Conservation (phyloP, 192 early-diverging fungal genomes). For the Haplosporangium gracile region DNA sequence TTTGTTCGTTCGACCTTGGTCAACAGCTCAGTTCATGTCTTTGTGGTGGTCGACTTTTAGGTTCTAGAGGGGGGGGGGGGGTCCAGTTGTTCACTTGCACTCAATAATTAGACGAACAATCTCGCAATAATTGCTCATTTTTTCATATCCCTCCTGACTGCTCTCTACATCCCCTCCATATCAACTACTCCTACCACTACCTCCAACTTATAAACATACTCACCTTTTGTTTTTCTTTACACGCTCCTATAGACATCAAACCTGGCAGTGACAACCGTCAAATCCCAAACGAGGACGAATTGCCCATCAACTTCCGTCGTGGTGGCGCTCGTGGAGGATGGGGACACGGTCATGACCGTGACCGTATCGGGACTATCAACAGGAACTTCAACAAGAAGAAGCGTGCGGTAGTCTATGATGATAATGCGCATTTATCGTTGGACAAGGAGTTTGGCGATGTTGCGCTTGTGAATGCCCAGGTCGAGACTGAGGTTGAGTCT, state of each 20-base stretch:
- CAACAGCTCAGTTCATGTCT: not conserved
- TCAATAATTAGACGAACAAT: not conserved
- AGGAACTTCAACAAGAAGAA: not conserved
- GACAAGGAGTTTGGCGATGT: constrained; percentile 11
- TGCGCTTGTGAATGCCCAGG: not conserved
- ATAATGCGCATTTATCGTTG: constrained; percentile 17
- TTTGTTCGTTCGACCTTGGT: not conserved
- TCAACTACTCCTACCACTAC: not conserved
- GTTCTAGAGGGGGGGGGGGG: not conserved
- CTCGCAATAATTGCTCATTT: not conserved
- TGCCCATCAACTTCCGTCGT: constrained; percentile 27
- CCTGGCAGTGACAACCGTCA: not conserved
- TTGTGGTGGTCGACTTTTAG: not conserved
- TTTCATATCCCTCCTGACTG: not conserved
- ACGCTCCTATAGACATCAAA: not conserved
- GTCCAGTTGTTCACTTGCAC: not conserved
- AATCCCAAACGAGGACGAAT: not conserved
- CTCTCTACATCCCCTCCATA: not conserved
- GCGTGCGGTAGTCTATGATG: constrained; percentile 20
- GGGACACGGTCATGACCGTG: constrained; percentile 3
- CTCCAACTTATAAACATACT: not conserved
- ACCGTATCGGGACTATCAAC: constrained; percentile 1
- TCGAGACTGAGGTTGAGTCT: not conserved
- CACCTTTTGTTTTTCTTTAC: not conserved
- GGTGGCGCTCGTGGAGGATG: constrained; percentile 40